Conservation (phyloP, 345 rosid species). For the Brassica nigra region DNA sequence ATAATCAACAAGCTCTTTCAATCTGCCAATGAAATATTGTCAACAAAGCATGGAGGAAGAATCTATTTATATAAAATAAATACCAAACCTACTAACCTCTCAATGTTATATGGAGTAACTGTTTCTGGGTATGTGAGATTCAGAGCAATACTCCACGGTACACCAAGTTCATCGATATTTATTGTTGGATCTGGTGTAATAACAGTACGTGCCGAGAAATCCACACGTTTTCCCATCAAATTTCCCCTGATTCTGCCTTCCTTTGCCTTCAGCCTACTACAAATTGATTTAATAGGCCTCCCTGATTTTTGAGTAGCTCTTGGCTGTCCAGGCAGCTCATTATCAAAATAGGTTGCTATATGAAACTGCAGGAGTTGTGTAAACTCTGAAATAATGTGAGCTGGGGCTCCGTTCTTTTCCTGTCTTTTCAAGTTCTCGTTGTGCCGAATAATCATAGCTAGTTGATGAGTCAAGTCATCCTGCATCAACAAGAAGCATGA, state of each 20-base stretch:
- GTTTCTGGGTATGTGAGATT: slow-evolving; percentile 97
- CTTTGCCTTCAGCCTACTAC: slow-evolving; percentile 97
- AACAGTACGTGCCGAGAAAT: slow-evolving; percentile 95
- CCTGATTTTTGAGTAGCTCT: slow-evolving; percentile 99
- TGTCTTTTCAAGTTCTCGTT: slow-evolving; percentile 87
- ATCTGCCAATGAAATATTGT: slow-evolving; percentile 46
- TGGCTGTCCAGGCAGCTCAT: slow-evolving; percentile 97
- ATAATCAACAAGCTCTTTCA: slow-evolving; percentile 93
- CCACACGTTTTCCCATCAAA: slow-evolving; percentile 98
- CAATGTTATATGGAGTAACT: slow-evolving; percentile 95
- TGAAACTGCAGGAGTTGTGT: slow-evolving; percentile 94
- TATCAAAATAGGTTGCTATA: slow-evolving; percentile 94
- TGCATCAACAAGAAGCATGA: slow-evolving; percentile 44
- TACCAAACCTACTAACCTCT: slow-evolving; percentile 51
- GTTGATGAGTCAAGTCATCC: slow-evolving; percentile 97
- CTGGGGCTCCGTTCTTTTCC: slow-evolving; percentile 96
- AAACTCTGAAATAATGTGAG: slow-evolving; percentile 93
- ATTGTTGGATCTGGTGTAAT: slow-evolving; percentile 97
- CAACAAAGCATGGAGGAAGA: neutral
- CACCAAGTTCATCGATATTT: slow-evolving; percentile 92
- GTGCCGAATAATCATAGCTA: slow-evolving; percentile 92
- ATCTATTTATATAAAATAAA: neutral
- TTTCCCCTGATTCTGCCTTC: slow-evolving; percentile 97
- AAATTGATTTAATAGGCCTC: slow-evolving; percentile 93
- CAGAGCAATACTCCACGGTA: slow-evolving; percentile 97